phyloP scores from a whole-genome alignment of 441 rosid species.

The Bocquillonia castaneifolia region DNA sequence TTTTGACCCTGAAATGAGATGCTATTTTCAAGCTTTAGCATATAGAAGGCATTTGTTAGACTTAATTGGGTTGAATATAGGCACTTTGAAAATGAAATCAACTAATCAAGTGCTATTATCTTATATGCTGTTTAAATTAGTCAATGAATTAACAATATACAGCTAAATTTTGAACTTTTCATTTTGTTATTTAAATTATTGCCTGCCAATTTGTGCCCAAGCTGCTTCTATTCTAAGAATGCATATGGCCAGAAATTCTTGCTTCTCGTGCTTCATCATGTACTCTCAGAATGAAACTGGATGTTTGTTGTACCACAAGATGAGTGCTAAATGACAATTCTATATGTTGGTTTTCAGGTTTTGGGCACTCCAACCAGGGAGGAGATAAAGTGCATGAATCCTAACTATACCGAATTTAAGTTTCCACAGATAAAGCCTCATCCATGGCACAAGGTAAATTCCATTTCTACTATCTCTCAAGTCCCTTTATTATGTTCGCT shows the following conservation, averaged over 20 bases:
- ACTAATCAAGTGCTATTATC: background rate
- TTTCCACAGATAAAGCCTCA: slow-evolving; percentile 99
- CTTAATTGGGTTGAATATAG: background rate
- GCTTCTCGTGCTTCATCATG: background rate
- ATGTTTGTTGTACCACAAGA: background rate
- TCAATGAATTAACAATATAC: background rate
- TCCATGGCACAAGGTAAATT: slow-evolving; percentile 96
- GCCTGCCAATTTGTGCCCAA: background rate
- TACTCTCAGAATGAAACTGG: background rate
- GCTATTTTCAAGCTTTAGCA: background rate
- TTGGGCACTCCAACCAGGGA: slow-evolving; percentile 98
- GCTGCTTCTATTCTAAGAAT: background rate
- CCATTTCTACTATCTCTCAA: background rate
- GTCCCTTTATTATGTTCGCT: background rate
- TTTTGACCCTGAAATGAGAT: background rate
- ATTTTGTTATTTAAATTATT: slow-evolving; percentile 7
- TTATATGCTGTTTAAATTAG: background rate
- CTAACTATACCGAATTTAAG: slow-evolving; percentile 94
- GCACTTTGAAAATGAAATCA: slow-evolving; percentile 6
- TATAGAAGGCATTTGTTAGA: background rate
- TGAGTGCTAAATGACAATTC: background rate
- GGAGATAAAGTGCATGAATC: slow-evolving; percentile 99
- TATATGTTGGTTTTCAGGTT: slow-evolving; percentile 45
- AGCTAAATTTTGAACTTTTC: slow-evolving; percentile 7
- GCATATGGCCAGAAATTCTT: background rate